phyloP scores from a whole-genome alignment of 768 basidiomycete species.

The Gloeophyllum trabeum region DNA sequence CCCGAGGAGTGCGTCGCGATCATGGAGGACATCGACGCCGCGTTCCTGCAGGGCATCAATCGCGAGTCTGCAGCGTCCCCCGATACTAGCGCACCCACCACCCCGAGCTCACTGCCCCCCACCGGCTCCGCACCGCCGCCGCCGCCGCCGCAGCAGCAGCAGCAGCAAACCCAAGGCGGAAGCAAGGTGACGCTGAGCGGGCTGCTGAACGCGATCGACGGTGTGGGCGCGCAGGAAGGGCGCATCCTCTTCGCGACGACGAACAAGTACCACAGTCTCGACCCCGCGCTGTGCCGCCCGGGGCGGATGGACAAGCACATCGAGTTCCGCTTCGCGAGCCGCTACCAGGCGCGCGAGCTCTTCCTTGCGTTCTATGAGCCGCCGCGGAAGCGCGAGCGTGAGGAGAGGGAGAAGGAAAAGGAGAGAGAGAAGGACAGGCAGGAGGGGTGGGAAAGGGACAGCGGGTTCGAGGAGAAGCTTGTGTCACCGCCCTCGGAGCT shows the following conservation, averaged over 20 bases:
- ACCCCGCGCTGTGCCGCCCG: conserved; percentile 64
- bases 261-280: conserved; percentile 59
- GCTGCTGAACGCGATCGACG: conserved; percentile 71
- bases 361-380: conserved; percentile 62
- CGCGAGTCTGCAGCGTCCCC: conserved; percentile 17
- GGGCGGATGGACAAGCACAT: conserved; percentile 76
- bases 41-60: conserved; percentile 37
- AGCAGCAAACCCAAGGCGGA: too few relatives aligned
- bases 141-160: background rate
- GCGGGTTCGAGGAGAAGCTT: background rate
- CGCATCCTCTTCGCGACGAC: conserved; percentile 73
- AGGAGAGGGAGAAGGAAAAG: conserved; percentile 13
- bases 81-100: background rate
- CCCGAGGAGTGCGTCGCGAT: conserved; percentile 67
- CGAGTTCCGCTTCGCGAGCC: conserved; percentile 67
- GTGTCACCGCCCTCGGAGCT: conserved; percentile 3
- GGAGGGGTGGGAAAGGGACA: conserved; percentile 3
- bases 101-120: background rate
- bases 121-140: background rate
- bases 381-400: conserved; percentile 12
- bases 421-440: conserved; percentile 13
- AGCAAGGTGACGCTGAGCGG: conserved; percentile 56
- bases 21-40: conserved; percentile 82
- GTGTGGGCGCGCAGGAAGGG: conserved; percentile 73
- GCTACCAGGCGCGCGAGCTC: conserved; percentile 52